phyloP scores from a whole-genome alignment of 2,329 filamentous ascomycete species.

The Myrmaecium sp. region DNA sequence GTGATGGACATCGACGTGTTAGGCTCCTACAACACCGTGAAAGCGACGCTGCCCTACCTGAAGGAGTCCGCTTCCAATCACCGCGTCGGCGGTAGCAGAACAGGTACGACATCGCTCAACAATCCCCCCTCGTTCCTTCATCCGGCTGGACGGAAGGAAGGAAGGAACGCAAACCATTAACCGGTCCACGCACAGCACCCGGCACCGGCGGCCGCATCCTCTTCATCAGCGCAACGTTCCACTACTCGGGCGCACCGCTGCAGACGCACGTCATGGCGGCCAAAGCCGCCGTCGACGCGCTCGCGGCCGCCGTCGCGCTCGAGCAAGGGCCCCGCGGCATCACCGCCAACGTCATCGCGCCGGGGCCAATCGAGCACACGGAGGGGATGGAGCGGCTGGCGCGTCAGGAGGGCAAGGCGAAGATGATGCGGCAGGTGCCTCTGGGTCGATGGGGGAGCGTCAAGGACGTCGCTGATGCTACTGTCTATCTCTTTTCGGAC shows the following conservation, averaged over 20 bases:
- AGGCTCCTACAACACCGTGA: conserved; percentile 87
- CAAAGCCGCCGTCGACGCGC: conserved; percentile 78
- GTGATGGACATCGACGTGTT: conserved; percentile 95
- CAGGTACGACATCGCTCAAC: conserved; percentile 38
- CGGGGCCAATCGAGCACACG: conserved; percentile 70
- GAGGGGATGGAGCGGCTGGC: conserved; percentile 40
- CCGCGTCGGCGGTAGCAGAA: no score
- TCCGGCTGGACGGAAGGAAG: no score
- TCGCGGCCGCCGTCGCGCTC: conserved; percentile 62
- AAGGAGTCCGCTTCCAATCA: conserved; percentile 52
- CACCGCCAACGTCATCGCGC: conserved; percentile 75
- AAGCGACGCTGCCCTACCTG: conserved; percentile 74
- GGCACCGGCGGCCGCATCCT: conserved; percentile 69
- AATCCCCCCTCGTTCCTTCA: conserved; percentile 3
- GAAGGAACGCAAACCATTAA: no score
- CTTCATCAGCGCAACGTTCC: conserved; percentile 79
- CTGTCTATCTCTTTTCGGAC: conserved; percentile 74
- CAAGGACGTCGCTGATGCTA: conserved; percentile 83
- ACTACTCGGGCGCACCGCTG: conserved; percentile 72
- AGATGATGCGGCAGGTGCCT: conserved; percentile 36
- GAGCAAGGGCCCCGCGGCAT: conserved; percentile 82
- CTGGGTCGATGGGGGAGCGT: conserved; percentile 61
- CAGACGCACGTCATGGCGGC: conserved; percentile 84
- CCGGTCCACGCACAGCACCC: conserved; percentile 8
- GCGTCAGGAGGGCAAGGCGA: conserved; percentile 14